Base-by-base conservation (phyloP, 2,329 filamentous ascomycete species). In the Aspergillus sp. region DNA sequence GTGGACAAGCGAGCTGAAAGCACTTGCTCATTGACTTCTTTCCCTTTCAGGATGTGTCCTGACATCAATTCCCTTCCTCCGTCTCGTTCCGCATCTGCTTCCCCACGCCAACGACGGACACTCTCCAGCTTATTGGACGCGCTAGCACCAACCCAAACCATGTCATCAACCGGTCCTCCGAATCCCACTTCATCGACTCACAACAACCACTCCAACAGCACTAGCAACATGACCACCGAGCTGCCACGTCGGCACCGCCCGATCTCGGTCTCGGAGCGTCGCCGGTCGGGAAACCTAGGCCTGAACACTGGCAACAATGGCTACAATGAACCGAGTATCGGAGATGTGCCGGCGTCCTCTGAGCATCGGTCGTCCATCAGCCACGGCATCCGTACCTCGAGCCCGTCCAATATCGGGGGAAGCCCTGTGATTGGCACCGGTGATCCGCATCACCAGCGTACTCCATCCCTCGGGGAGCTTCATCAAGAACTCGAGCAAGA, bases 41-140 rank as follows among this genome's bases (percentile, higher is more conserved):
- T 8, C 34, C 23, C 8, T 19, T 38, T 25, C 31, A 69, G 62
- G 59, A 91, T 92, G 89, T 85, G 89, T 67, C 89, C 90, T 54
- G 90, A 92, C 79, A 84, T 92, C 72, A 91, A 92, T 81, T 89
- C 89, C 7, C 82, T 92, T 61, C 85, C 87, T 47, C 79, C 82
- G 43, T 89, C 87, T 31, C 81, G 81, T 64, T 81, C 79, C 4
- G 73, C 76, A 38, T 76, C 77, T 15, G 71, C 74, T 43, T 79
- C 78, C 38, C 75, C 77, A 34, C 72, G 66, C 30, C 69, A 73
- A 45, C 73, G 73, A 56, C 64, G 77, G 64, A 71, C 70, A 63
- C 66, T 67, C 57, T 55, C 70, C 51, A 64, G 71, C 63, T 63
- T 85, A 52, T 87, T 88, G 83, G 89, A 68, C 87, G 87, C 54